phyloP scores from a whole-genome alignment of 2,329 filamentous ascomycete genomes.

The Paecilomyces variotii region DNA sequence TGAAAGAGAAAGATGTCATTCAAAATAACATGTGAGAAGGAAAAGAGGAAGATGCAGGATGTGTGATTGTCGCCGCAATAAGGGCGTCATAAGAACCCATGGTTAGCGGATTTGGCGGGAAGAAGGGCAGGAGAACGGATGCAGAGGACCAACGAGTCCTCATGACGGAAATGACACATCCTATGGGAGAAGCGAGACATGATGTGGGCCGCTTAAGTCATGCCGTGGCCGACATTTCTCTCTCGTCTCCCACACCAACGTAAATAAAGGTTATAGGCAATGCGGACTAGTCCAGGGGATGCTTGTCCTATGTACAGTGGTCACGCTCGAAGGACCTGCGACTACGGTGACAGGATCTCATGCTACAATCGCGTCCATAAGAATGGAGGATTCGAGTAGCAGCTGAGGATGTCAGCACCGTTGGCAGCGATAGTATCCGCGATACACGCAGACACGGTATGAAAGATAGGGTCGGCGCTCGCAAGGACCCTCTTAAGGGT shows the following conservation, averaged over 20 bases:
- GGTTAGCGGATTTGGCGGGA: not conserved
- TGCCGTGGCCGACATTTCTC: not conserved
- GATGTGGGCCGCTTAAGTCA: not conserved
- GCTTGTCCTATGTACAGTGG: not conserved
- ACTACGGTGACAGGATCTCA: not conserved
- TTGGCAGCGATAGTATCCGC: conserved; percentile 18
- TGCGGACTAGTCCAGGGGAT: not conserved
- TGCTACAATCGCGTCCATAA: not conserved
- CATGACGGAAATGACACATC: not conserved
- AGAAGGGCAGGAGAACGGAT: not conserved
- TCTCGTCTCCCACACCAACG: not conserved
- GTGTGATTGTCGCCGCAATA: not conserved
- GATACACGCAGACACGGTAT: not conserved
- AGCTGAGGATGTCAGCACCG: conserved; percentile 50
- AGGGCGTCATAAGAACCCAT: not conserved
- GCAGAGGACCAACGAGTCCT: not conserved
- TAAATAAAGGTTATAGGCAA: not conserved
- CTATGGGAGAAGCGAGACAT: not conserved
- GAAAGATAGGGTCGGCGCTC: not conserved
- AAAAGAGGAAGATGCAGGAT: not conserved
- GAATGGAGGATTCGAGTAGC: conserved; percentile 36
- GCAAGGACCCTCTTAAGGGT: not conserved
- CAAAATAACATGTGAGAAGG: not conserved
- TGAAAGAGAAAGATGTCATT: not conserved
- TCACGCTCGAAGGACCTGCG: not conserved